Percentiles rank a stretch among this genome's conserved stretches.
Evolutionary conservation across 139 green algal genomes (phyloP).

Genomic region (Tetraselmis striata): DNA sequence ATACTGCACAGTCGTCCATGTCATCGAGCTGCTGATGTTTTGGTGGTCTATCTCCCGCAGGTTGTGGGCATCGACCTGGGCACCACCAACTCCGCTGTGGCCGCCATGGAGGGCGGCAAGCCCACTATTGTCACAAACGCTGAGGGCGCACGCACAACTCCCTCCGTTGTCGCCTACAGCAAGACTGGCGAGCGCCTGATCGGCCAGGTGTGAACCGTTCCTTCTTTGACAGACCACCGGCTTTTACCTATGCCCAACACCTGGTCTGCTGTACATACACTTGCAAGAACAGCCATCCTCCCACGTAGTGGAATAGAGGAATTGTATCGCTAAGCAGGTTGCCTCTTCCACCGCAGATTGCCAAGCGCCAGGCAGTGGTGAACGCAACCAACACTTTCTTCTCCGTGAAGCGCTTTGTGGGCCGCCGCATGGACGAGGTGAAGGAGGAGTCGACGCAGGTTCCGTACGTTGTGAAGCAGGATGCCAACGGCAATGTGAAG

Average conservation of each 20-base stretch:
- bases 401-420: slow-evolving; percentile 98
- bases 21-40: too few species aligned
- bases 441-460: slow-evolving; percentile 86
- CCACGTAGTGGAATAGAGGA: too few species aligned
- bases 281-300: not conserved
- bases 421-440: slow-evolving; percentile 87
- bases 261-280: not conserved
- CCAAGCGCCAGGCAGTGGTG: slow-evolving; percentile 96
- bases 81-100: slow-evolving; percentile 86
- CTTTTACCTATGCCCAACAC: not conserved
- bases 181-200: slow-evolving; percentile 91
- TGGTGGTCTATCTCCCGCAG: not conserved
- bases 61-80: slow-evolving; percentile 69
- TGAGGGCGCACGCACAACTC: slow-evolving; percentile 93
- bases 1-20: too few species aligned
- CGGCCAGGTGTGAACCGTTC: slow-evolving; percentile 62
- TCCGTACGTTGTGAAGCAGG: slow-evolving; percentile 80
- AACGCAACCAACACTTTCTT: slow-evolving; percentile 99
- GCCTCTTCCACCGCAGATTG: too few species aligned
- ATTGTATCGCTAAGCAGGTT: not conserved
- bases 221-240: too few species aligned
- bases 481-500: slow-evolving; percentile 90
- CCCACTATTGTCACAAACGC: slow-evolving; percentile 97
- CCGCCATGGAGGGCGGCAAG: slow-evolving; percentile 88
- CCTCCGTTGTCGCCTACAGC: slow-evolving; percentile 94